Conservation (phyloP, 768 basidiomycete species). For the Boletus vermiculosoides region DNA sequence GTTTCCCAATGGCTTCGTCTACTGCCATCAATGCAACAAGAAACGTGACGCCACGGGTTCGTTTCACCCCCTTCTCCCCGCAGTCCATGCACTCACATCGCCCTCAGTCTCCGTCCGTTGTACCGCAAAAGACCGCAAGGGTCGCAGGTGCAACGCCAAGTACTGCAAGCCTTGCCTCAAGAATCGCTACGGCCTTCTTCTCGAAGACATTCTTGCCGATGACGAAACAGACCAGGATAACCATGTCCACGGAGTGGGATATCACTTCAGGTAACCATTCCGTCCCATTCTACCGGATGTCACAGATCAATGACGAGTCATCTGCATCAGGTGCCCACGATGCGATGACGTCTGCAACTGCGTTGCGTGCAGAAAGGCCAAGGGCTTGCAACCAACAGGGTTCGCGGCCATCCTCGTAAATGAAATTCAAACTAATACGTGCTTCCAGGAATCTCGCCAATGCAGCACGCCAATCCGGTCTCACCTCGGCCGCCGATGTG, state of each 20-base stretch:
- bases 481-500: constrained; percentile 39
- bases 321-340: constrained; percentile 58
- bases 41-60: constrained; percentile 55
- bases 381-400: constrained; percentile 62
- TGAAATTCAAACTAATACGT: constrained; percentile 8
- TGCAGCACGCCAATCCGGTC: constrained; percentile 38
- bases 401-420: constrained; percentile 29
- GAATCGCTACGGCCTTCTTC: constrained; percentile 54
- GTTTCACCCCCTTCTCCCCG: constrained; percentile 13
- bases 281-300: constrained; percentile 6
- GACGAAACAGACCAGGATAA: constrained; percentile 27
- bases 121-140: constrained; percentile 33
- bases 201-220: constrained; percentile 44
- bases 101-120: constrained; percentile 37
- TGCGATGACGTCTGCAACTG: constrained; percentile 72
- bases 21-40: constrained; percentile 73
- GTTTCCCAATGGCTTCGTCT: constrained; percentile 41
- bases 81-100: constrained; percentile 8
- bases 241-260: constrained; percentile 35
- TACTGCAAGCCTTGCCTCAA: constrained; percentile 67
- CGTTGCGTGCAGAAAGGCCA: constrained; percentile 57
- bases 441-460: constrained; percentile 38
- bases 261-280: constrained; percentile 51
- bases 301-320: constrained; percentile 16
- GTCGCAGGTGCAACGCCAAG: constrained; percentile 51